A percentile compares a stretch with the other conserved stretches of the same genome.
Evolutionary conservation across 768 basidiomycete species (phyloP).

Genomic region (Mycena vulgaris): DNA sequence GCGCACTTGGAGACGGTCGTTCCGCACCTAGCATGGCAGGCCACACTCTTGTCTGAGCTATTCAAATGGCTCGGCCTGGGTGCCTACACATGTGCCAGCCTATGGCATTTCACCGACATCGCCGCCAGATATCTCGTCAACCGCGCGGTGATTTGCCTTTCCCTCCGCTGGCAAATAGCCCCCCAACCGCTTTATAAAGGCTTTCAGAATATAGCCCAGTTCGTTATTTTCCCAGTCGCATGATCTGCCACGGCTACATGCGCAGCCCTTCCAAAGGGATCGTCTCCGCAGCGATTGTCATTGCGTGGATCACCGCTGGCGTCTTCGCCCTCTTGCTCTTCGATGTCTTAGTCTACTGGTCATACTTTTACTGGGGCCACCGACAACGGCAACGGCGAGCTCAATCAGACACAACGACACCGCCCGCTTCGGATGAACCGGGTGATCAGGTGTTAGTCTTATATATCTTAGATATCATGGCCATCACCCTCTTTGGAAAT

Average conservation of each 20-base stretch:
- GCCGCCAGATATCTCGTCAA: background rate
- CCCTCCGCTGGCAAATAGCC: background rate
- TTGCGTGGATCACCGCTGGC: background rate
- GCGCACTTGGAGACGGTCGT: background rate
- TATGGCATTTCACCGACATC: background rate
- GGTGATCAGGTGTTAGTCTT: too few relatives aligned
- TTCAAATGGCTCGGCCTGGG: background rate
- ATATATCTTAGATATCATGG: constrained; percentile 5
- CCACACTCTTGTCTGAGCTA: background rate
- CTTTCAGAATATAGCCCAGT: too few relatives aligned
- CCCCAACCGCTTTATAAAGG: too few relatives aligned
- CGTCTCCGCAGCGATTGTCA: background rate
- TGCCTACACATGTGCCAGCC: background rate
- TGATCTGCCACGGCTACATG: constrained; percentile 2
- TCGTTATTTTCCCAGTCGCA: background rate
- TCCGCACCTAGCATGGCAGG: background rate
- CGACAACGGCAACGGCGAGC: too few relatives aligned
- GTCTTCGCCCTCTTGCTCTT: background rate
- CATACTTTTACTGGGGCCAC: constrained; percentile 5
- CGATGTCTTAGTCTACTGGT: constrained; percentile 5
- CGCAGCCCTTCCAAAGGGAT: background rate
- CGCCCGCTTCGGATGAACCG: background rate
- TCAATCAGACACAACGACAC: too few relatives aligned
- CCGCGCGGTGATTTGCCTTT: background rate
- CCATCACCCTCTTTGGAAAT: background rate